Percentiles rank a stretch among this genome's conserved stretches.
Evolutionary conservation across 129 eudicot genomes (phyloP).

Genomic region (Escallonia herrerae): DNA sequence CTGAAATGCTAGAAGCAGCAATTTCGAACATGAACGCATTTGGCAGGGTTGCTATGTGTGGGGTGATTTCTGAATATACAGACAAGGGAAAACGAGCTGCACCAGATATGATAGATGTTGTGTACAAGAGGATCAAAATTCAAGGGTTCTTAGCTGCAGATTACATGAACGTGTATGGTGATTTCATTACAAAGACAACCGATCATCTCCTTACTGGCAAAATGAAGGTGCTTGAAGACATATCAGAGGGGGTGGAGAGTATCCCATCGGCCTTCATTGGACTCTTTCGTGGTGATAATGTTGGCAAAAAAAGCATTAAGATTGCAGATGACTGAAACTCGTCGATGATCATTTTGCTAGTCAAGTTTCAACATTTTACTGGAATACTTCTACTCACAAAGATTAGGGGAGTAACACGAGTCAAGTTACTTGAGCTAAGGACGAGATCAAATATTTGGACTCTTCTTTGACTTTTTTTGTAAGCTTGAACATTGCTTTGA

Average conservation of each 20-base stretch:
- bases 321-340: conserved; percentile 27
- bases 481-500: too few relatives aligned
- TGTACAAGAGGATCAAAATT: conserved; percentile 62
- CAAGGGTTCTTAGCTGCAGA: conserved; percentile 64
- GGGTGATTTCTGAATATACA: conserved; percentile 70
- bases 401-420: too few relatives aligned
- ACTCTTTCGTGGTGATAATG: conserved; percentile 52
- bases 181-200: conserved; percentile 47
- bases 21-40: conserved; percentile 63
- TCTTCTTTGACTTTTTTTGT: too few relatives aligned
- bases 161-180: conserved; percentile 24
- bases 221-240: conserved; percentile 55
- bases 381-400: too few relatives aligned
- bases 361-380: too few relatives aligned
- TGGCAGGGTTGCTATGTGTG: conserved; percentile 67
- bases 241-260: conserved; percentile 53
- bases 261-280: conserved; percentile 73
- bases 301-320: conserved; percentile 62
- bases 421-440: too few relatives aligned
- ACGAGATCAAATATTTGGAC: too few relatives aligned
- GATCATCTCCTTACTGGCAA: conserved; percentile 42
- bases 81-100: conserved; percentile 29
- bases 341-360: not conserved
- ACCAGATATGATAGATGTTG: conserved; percentile 57
- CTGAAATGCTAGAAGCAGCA: conserved; percentile 70